Conservation (phyloP, 1,139 yeast species). For the Geotrichum australiense region DNA sequence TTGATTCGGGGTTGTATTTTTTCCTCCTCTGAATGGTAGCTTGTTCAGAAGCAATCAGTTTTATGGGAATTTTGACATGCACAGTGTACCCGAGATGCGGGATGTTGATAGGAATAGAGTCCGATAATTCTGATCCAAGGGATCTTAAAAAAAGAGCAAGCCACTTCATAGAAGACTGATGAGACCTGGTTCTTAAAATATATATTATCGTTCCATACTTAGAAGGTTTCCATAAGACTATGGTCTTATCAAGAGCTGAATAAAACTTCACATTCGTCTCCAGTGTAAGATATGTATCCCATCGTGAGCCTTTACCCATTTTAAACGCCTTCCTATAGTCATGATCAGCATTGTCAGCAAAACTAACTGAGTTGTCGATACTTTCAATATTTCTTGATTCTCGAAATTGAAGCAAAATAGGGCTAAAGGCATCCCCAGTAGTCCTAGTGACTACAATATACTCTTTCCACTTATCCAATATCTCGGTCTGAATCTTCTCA, state of each 20-base stretch:
- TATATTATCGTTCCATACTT: constrained; percentile 37
- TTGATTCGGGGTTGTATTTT: not conserved
- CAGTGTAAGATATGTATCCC: constrained; percentile 24
- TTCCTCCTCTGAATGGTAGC: not conserved
- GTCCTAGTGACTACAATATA: constrained; percentile 59
- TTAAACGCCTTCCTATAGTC: not conserved
- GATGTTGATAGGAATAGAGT: constrained; percentile 38
- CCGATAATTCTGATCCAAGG: constrained; percentile 32
- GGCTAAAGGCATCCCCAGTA: constrained; percentile 43
- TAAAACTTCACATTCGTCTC: constrained; percentile 46
- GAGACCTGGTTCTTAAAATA: constrained; percentile 49
- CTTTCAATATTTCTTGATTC: constrained; percentile 39
- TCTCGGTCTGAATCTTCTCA: constrained; percentile 47
- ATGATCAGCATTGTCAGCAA: too few relatives aligned
- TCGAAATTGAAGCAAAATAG: constrained; percentile 58
- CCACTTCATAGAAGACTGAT: constrained; percentile 51
- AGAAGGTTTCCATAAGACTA: constrained; percentile 43
- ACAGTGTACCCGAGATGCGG: constrained; percentile 48
- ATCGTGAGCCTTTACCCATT: constrained; percentile 7
- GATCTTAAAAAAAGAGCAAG: constrained; percentile 47
- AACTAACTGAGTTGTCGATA: constrained; percentile 28
- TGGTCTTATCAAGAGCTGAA: constrained; percentile 61
- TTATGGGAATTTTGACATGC: constrained; percentile 39
- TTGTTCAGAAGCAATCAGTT: constrained; percentile 16
- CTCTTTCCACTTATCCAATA: constrained; percentile 72